These are phyloP conservation scores for Rosa multiflora DNA, from an alignment of 306 rosid genomes.

Conservation along the genomic window DNA sequence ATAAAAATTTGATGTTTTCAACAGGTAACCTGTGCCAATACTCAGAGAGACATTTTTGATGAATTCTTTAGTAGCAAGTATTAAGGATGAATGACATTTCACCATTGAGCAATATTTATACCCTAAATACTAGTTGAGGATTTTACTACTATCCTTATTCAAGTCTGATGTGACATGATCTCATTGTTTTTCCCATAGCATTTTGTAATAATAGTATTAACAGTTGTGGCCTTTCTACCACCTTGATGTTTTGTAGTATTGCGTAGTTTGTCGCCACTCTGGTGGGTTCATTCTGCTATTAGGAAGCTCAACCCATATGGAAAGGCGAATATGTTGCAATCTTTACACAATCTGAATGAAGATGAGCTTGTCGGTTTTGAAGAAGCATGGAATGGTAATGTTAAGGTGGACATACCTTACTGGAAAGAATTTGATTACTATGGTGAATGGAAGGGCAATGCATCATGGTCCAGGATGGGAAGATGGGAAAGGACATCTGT, in stretches of 20 bases:
- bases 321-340: slow-evolving; percentile 59
- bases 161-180: neutral
- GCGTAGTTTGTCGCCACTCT: neutral
- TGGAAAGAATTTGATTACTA: slow-evolving; percentile 32
- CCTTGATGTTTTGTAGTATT: neutral
- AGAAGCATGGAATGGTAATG: slow-evolving; percentile 66
- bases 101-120: too few relatives aligned
- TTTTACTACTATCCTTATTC: neutral
- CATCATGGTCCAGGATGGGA: too few relatives aligned
- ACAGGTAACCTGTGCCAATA: too few relatives aligned
- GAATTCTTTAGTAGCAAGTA: too few relatives aligned
- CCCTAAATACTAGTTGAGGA: neutral
- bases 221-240: neutral
- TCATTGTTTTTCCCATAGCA: neutral
- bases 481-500: too few relatives aligned
- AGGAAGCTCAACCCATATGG: slow-evolving; percentile 81
- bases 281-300: slow-evolving; percentile 47
- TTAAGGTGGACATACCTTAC: slow-evolving; percentile 31
- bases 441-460: neutral
- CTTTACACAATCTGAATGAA: slow-evolving; percentile 76
- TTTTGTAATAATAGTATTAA: neutral
- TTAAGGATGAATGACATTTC: too few relatives aligned
- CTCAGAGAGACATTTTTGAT: too few relatives aligned
- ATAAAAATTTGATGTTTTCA: too few relatives aligned
- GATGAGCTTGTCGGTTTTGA: slow-evolving; percentile 81